Percentiles rank a stretch among this genome's conserved stretches.
Conservation (phyloP, 2,329 filamentous ascomycete genomes). For the Venturia carpophila region DNA sequence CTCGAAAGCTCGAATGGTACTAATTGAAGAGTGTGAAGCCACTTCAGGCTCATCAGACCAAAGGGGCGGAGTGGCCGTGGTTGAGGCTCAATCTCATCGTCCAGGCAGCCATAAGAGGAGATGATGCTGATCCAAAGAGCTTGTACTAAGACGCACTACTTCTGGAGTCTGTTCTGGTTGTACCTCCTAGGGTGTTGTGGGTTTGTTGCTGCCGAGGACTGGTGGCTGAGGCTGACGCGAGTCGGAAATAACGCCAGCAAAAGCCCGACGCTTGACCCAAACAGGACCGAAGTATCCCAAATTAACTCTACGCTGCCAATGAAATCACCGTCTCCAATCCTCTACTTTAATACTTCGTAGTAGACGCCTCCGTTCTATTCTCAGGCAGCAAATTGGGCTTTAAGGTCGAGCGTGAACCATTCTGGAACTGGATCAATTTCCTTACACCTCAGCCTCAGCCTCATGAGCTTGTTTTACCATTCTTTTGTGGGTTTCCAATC, state of each 20-base stretch:
- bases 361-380: neutral
- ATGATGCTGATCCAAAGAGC: neutral
- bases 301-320: neutral
- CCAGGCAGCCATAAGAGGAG: neutral
- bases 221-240: conserved; percentile 8
- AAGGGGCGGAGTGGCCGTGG: neutral
- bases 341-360: no score
- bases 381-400: no score
- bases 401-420: no score
- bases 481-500: no score
- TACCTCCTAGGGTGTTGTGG: neutral
- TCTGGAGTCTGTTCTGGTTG: neutral
- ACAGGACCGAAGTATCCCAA: neutral
- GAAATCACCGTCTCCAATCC: no score
- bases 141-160: neutral
- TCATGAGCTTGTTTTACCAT: neutral
- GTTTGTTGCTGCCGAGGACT: neutral
- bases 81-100: conserved; percentile 10
- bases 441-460: neutral
- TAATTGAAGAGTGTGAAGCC: conserved; percentile 9
- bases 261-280: neutral
- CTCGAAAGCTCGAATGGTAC: neutral
- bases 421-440: no score
- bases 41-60: neutral
- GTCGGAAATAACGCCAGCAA: neutral